Percentiles rank a stretch among this genome's conserved stretches.
Evolutionary conservation across 768 basidiomycete genomes (phyloP).

Genomic region (Suillus weaverae): DNA sequence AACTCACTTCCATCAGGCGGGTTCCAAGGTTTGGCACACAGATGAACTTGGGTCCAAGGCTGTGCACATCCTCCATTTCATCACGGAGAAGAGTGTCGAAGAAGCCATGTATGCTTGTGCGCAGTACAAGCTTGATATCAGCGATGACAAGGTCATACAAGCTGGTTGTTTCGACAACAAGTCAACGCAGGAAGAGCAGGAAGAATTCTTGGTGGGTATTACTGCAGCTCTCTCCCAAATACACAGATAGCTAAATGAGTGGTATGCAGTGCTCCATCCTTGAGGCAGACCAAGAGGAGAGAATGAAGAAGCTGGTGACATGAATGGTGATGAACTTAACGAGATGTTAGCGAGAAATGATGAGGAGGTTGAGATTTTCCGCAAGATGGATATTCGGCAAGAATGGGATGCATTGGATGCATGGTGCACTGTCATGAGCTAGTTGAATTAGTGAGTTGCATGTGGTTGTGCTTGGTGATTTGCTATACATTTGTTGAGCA

Average conservation of each 20-base stretch:
- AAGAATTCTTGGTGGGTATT: constrained; percentile 80
- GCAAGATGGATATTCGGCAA: constrained; percentile 78
- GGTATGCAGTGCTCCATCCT: constrained; percentile 75
- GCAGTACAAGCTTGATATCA: constrained; percentile 95
- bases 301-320: constrained; percentile 86
- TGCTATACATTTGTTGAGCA: too few species aligned
- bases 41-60: constrained; percentile 97
- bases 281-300: constrained; percentile 90
- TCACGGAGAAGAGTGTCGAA: constrained; percentile 97
- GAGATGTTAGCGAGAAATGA: constrained; percentile 87
- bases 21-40: too few species aligned
- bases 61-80: constrained; percentile 93
- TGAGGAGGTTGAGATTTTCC: constrained; percentile 73
- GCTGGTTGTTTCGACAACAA: constrained; percentile 99
- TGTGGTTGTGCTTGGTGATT: too few species aligned
- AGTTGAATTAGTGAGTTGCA: too few species aligned
- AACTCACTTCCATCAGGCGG: too few species aligned
- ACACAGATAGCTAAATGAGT: constrained; percentile 12
- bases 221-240: constrained; percentile 4
- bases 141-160: constrained; percentile 98
- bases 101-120: constrained; percentile 97
- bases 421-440: constrained; percentile 71
- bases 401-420: constrained; percentile 60
- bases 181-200: constrained; percentile 96
- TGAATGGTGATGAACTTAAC: constrained; percentile 95